These are phyloP conservation scores for Epichloe aotearoae DNA, from an alignment of 2,329 filamentous ascomycete genomes.

Conservation along the genomic window DNA sequence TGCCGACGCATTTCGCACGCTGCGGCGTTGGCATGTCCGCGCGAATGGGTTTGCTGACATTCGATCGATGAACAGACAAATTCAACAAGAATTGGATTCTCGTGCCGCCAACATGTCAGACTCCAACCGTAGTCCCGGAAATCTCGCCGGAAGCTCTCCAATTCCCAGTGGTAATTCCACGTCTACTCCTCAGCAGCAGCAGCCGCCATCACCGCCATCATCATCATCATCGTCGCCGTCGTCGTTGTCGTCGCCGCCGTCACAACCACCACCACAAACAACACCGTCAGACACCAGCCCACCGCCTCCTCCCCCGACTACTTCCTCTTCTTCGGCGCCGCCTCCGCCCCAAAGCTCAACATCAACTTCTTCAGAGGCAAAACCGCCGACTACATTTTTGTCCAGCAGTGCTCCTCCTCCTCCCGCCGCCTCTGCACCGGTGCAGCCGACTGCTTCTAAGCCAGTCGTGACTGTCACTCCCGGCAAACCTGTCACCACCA, in stretches of 20 bases:
- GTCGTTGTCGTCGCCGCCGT: not conserved
- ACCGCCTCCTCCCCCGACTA: not conserved
- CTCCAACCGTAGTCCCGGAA: not conserved
- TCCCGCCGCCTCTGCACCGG: constrained; percentile 7
- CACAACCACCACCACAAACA: not conserved
- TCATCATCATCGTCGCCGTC: not conserved
- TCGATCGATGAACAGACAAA: constrained; percentile 17
- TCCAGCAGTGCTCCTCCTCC: not conserved
- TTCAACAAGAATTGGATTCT: not conserved
- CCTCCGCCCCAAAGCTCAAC: not conserved
- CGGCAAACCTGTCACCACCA: constrained; percentile 6
- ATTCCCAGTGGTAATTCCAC: not conserved
- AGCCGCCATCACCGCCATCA: not conserved
- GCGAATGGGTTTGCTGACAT: constrained; percentile 18
- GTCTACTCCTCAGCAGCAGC: not conserved
- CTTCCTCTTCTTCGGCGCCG: not conserved
- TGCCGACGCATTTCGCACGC: not conserved
- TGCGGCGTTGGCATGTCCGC: not conserved
- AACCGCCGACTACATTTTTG: constrained; percentile 7
- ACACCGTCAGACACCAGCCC: not conserved
- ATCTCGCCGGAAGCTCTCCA: constrained; percentile 13
- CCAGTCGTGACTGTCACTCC: constrained; percentile 15
- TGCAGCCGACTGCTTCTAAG: constrained; percentile 8
- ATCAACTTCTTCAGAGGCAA: not conserved
- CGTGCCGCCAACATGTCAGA: constrained; percentile 5